Conservation (phyloP, 1,139 yeast genomes). For the Candida buenavistaensis region DNA sequence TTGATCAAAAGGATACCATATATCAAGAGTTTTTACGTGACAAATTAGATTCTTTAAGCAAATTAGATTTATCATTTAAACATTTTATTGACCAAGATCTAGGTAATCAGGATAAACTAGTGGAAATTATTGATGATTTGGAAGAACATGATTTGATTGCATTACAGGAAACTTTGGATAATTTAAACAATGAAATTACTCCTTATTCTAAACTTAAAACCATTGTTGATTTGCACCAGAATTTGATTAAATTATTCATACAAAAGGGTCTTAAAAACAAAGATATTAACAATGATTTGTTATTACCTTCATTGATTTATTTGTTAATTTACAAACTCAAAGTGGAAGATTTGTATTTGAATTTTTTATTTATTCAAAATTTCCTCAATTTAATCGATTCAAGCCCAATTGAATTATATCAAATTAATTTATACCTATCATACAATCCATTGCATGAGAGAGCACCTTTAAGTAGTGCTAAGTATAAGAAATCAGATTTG, state of each 20-base stretch:
- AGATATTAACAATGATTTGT: slow-evolving; percentile 38
- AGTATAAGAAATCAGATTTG: slow-evolving; percentile 19
- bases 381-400: slow-evolving; percentile 38
- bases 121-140: slow-evolving; percentile 17
- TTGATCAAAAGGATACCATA: slow-evolving; percentile 40
- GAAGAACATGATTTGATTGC: slow-evolving; percentile 12
- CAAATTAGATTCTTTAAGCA: slow-evolving; percentile 29
- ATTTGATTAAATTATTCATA: slow-evolving; percentile 26
- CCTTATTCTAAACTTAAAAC: slow-evolving; percentile 34
- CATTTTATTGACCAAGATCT: slow-evolving; percentile 28
- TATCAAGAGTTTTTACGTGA: slow-evolving; percentile 39
- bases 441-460: slow-evolving; percentile 20
- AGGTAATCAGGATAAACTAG: slow-evolving; percentile 17
- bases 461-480: slow-evolving; percentile 8
- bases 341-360: slow-evolving; percentile 33
- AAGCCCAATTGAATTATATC: slow-evolving; percentile 23
- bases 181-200: slow-evolving; percentile 21
- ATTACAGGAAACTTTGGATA: slow-evolving; percentile 14
- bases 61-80: slow-evolving; percentile 27
- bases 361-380: slow-evolving; percentile 38
- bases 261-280: slow-evolving; percentile 19
- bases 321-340: slow-evolving; percentile 29
- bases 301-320: slow-evolving; percentile 42
- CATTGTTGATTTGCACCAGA: slow-evolving; percentile 35
- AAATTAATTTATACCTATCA: slow-evolving; percentile 16